A percentile compares a stretch with the other conserved stretches of the same genome.
Conservation (phyloP, 768 basidiomycete genomes). For the Boletus pseudopeckii region DNA sequence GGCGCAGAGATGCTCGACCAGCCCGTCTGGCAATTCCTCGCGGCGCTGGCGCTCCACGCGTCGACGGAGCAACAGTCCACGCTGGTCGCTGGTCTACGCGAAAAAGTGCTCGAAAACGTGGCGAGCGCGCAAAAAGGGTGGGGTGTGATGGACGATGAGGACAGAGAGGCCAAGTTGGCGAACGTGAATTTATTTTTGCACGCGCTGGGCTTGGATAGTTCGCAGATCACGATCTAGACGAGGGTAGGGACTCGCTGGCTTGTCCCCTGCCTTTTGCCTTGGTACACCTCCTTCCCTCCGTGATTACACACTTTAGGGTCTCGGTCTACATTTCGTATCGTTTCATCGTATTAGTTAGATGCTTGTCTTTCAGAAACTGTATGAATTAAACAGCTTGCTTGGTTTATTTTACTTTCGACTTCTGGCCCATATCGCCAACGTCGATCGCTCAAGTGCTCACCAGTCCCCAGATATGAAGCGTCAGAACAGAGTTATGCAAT, state of each 20-base stretch:
- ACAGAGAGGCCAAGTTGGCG: constrained; percentile 71
- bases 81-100: constrained; percentile 80
- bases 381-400: constrained; percentile 11
- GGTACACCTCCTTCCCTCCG: background rate
- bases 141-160: constrained; percentile 62
- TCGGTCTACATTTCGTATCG: constrained; percentile 4
- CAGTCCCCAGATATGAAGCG: background rate
- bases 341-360: constrained; percentile 10
- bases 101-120: constrained; percentile 92
- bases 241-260: background rate
- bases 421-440: background rate
- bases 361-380: constrained; percentile 16
- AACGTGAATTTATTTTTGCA: constrained; percentile 93
- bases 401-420: background rate
- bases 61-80: constrained; percentile 83
- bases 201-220: constrained; percentile 69
- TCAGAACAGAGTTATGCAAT: background rate
- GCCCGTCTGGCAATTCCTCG: constrained; percentile 94
- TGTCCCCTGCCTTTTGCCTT: no score
- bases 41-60: constrained; percentile 82
- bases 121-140: constrained; percentile 73
- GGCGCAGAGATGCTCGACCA: constrained; percentile 69
- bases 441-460: background rate
- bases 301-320: background rate
- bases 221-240: constrained; percentile 57